phyloP scores from a whole-genome alignment of 2,329 filamentous ascomycete species.

The Colletotrichum cordylinicola region DNA sequence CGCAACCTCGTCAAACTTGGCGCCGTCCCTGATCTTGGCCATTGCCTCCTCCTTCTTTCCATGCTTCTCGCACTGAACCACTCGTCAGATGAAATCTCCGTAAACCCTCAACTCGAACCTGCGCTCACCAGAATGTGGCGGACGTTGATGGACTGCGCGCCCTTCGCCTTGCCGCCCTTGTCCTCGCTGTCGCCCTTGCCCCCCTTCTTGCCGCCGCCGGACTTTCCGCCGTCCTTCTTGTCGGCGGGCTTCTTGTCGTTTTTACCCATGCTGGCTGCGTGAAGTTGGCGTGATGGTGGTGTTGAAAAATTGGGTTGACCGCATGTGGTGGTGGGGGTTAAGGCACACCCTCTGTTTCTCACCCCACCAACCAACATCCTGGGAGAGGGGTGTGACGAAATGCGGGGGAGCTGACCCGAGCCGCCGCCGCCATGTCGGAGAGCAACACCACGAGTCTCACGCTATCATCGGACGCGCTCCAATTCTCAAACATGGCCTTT shows the following conservation, averaged over 20 bases:
- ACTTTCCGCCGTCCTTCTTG: conserved; percentile 35
- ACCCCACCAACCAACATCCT: conserved; percentile 1
- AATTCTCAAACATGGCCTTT: background rate
- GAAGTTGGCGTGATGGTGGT: background rate
- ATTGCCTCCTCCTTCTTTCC: conserved; percentile 79
- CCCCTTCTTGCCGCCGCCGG: conserved; percentile 40
- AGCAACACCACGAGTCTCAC: background rate
- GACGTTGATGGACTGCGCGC: conserved; percentile 74
- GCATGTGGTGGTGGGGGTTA: background rate
- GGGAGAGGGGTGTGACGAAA: background rate
- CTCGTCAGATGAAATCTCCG: background rate
- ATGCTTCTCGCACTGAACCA: conserved; percentile 71
- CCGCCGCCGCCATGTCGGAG: background rate
- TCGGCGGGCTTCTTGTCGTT: conserved; percentile 28
- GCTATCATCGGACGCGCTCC: background rate
- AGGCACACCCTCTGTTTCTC: background rate
- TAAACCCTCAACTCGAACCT: background rate
- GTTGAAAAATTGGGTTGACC: background rate
- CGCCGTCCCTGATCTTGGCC: conserved; percentile 68
- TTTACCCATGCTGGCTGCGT: conserved; percentile 15
- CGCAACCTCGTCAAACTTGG: conserved; percentile 79
- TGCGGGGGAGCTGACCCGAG: background rate
- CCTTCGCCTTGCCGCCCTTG: conserved; percentile 54
- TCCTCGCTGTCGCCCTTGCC: conserved; percentile 33
- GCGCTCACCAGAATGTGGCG: conserved; percentile 70